These are phyloP conservation scores for Penicillium sp. DNA, from an alignment of 2,329 filamentous ascomycete genomes.

Conservation along the genomic window DNA sequence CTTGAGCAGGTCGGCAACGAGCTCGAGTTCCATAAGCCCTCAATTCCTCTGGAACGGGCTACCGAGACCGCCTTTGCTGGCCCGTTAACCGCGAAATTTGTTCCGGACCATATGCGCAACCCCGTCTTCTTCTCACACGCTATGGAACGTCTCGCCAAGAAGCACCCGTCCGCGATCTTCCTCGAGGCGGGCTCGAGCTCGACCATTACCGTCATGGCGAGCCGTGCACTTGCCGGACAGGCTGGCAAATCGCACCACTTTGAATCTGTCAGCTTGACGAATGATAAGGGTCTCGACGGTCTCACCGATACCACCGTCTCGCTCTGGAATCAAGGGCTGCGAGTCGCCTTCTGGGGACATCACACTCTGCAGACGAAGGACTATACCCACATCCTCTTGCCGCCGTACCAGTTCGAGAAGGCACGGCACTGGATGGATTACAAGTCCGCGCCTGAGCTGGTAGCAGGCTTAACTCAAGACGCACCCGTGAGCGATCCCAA, in stretches of 20 bases:
- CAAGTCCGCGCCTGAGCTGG: too few relatives aligned
- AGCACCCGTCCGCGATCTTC: constrained; percentile 31
- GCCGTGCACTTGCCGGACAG: constrained; percentile 23
- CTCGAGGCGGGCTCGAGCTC: constrained; percentile 46
- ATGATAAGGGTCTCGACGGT: neutral
- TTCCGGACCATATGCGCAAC: constrained; percentile 41
- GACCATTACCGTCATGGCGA: constrained; percentile 29
- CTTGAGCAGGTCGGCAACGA: constrained; percentile 28
- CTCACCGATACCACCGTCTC: constrained; percentile 29
- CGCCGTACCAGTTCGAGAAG: constrained; percentile 49
- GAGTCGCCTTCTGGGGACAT: constrained; percentile 42
- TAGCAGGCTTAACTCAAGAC: too few relatives aligned
- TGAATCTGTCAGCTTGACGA: constrained; percentile 16
- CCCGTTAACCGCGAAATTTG: constrained; percentile 27
- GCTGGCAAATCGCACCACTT: constrained; percentile 5
- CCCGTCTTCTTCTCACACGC: constrained; percentile 52
- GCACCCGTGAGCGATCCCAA: too few relatives aligned
- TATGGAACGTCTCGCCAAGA: constrained; percentile 38
- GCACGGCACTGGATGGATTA: constrained; percentile 39
- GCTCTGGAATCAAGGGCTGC: constrained; percentile 46
- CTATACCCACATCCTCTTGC: constrained; percentile 33
- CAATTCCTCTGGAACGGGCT: constrained; percentile 29
- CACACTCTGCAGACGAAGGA: constrained; percentile 27
- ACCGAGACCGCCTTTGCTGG: neutral
- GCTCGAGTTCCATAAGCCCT: constrained; percentile 34